Percentiles rank a stretch among this genome's conserved stretches.
Conservation (phyloP, 768 basidiomycete genomes). For the Pleurotus ostreatus region DNA sequence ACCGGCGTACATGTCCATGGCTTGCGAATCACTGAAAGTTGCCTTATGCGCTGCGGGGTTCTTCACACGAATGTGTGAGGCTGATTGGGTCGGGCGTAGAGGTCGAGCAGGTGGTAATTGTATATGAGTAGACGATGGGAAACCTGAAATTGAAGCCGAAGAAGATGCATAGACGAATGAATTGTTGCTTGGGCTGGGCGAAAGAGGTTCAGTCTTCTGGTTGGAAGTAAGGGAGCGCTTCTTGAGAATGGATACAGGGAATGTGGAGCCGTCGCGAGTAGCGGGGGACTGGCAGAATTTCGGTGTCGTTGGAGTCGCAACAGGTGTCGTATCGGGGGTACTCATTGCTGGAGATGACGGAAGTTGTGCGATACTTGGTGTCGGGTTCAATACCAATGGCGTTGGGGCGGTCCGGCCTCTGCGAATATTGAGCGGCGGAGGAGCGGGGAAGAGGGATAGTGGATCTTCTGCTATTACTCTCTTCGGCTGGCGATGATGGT, state of each 20-base stretch:
- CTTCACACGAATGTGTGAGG: conserved; percentile 14
- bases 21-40: conserved; percentile 18
- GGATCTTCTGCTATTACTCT: neutral
- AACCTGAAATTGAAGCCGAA: conserved; percentile 30
- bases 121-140: conserved; percentile 1
- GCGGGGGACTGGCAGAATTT: conserved; percentile 13
- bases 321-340: conserved; percentile 38
- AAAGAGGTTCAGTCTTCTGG: conserved; percentile 1
- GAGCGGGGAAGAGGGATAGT: conserved; percentile 12
- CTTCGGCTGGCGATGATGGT: conserved; percentile 18
- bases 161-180: conserved; percentile 26
- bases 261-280: conserved; percentile 10
- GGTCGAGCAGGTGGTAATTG: conserved; percentile 1
- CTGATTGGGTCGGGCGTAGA: conserved; percentile 19
- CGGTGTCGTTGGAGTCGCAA: conserved; percentile 38
- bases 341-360: conserved; percentile 28
- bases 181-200: neutral
- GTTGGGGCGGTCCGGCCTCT: conserved; percentile 23
- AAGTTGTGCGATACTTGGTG: conserved; percentile 22
- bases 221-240: conserved; percentile 9
- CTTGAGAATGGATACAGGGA: conserved; percentile 18
- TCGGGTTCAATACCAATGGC: conserved; percentile 33
- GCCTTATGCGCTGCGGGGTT: conserved; percentile 15
- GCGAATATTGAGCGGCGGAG: conserved; percentile 13
- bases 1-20: neutral